A percentile compares a stretch with the other conserved stretches of the same genome.
These are phyloP conservation scores for Colletotrichum siamense DNA, from an alignment of 2,329 filamentous ascomycete species.

Conservation along the genomic window DNA sequence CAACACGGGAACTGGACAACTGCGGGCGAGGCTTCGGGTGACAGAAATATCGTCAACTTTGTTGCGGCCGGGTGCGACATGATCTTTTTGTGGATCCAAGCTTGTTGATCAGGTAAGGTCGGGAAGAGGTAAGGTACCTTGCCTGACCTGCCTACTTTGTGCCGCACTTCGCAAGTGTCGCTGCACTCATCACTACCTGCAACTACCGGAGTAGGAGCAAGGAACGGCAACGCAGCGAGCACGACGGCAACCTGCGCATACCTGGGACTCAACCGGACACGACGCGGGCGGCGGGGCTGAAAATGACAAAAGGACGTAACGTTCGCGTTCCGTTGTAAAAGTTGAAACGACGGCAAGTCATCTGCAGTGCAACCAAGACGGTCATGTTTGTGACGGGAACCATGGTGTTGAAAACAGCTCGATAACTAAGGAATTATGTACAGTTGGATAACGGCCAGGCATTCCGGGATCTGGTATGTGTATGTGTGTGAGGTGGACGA, in stretches of 20 bases:
- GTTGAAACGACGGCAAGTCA: conserved; percentile 8
- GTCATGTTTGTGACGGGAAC: background rate
- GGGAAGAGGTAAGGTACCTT: background rate
- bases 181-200: background rate
- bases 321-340: background rate
- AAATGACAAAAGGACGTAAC: background rate
- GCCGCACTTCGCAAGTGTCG: background rate
- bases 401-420: background rate
- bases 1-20: background rate
- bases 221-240: background rate
- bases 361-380: background rate
- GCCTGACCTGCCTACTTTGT: background rate
- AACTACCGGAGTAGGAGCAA: background rate
- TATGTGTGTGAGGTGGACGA: background rate
- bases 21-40: background rate
- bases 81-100: background rate
- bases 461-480: background rate
- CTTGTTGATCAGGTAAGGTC: background rate
- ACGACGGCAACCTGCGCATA: background rate
- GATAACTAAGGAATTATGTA: background rate
- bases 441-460: background rate
- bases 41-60: background rate
- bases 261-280: background rate
- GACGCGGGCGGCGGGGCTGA: background rate
- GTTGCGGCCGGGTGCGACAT: background rate